Percentiles rank a stretch among this genome's conserved stretches.
These are phyloP conservation scores for Microbotryum lychnidis-dioicae DNA, from an alignment of 1,284 basidiomycete species.

Conservation along the genomic window DNA sequence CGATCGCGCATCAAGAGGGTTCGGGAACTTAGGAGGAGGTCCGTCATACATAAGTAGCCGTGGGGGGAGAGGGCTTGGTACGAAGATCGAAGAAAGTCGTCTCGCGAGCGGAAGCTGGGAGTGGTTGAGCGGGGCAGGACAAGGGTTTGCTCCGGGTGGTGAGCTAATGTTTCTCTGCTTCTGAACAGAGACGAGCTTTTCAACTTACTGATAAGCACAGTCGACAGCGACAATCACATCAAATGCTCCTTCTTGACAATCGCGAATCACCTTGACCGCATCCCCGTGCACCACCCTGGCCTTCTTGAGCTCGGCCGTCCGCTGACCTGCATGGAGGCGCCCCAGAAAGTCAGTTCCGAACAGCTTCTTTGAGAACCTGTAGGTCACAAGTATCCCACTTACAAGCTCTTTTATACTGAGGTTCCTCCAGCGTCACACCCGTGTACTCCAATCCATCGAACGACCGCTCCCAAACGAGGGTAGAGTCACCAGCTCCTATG, in stretches of 20 bases:
- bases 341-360: neutral
- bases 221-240: constrained; percentile 14
- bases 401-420: neutral
- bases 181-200: neutral
- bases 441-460: too few species aligned
- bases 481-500: too few species aligned
- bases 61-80: neutral
- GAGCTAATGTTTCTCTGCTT: neutral
- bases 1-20: neutral
- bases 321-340: neutral
- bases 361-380: too few species aligned
- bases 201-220: constrained; percentile 16
- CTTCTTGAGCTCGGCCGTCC: neutral
- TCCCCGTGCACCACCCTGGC: constrained; percentile 7
- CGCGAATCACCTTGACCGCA: neutral
- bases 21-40: constrained; percentile 7
- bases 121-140: neutral
- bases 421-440: too few species aligned
- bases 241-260: neutral
- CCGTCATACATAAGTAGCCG: constrained; percentile 7
- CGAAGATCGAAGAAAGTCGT: constrained; percentile 2
- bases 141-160: too few species aligned
- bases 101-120: constrained; percentile 14
- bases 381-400: neutral
- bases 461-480: too few species aligned